A percentile compares a stretch with the other conserved stretches of the same genome.
Conservation (phyloP, 306 rosid species). For the Adenanthera pavonina region DNA sequence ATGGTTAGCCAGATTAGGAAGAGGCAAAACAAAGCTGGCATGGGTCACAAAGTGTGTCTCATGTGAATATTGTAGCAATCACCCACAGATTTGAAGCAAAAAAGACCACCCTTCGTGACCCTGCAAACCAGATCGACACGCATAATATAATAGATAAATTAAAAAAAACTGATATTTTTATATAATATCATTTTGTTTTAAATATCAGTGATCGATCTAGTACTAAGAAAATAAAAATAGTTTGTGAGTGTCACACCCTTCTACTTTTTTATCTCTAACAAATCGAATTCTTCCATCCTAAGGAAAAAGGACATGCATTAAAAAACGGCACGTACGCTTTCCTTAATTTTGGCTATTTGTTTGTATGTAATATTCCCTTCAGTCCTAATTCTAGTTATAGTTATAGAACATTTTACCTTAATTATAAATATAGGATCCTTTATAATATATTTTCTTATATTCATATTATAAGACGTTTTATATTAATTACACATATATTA, state of each 20-base stretch:
- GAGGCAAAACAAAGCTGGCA: conserved; percentile 2
- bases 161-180: not conserved
- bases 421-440: too few relatives aligned
- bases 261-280: not conserved
- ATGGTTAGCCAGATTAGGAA: not conserved
- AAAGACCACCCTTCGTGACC: not conserved
- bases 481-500: too few relatives aligned
- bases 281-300: not conserved
- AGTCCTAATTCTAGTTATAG: too few relatives aligned
- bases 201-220: too few relatives aligned
- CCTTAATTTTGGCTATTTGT: not conserved
- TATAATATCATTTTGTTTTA: not conserved
- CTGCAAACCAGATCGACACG: not conserved
- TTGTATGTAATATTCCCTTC: not conserved
- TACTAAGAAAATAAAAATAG: too few relatives aligned
- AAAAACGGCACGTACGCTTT: not conserved
- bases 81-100: not conserved
- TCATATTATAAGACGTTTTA: too few relatives aligned
- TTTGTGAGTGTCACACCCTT: not conserved
- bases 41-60: not conserved
- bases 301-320: not conserved
- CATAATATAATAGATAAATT: not conserved
- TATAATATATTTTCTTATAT: too few relatives aligned
- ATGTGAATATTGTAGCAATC: not conserved
- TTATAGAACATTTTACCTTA: too few relatives aligned